These are phyloP conservation scores for Geotrichum histeridarum DNA, from an alignment of 1,139 yeast species.

Conservation along the genomic window DNA sequence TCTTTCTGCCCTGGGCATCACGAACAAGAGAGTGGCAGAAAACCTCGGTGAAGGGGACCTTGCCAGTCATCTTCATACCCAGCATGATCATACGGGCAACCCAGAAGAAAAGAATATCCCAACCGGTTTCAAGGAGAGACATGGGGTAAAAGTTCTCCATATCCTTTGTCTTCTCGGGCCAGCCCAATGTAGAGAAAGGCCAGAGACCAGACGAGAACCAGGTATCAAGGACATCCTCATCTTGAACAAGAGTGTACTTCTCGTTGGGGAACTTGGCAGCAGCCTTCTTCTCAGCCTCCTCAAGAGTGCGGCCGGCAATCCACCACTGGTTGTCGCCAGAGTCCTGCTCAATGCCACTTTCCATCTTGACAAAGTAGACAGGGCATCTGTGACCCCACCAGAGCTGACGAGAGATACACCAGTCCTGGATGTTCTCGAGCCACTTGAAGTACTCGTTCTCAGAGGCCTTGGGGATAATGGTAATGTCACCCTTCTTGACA, in stretches of 20 bases:
- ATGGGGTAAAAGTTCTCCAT: conserved; percentile 78
- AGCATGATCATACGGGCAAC: conserved; percentile 93
- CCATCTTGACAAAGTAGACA: conserved; percentile 73
- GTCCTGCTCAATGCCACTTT: conserved; percentile 37
- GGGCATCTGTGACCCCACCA: conserved; percentile 99
- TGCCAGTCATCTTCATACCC: conserved; percentile 84
- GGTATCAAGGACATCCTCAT: conserved; percentile 96
- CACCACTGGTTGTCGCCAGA: conserved; percentile 72
- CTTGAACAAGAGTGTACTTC: conserved; percentile 78
- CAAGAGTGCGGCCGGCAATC: conserved; percentile 82
- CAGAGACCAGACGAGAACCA: conserved; percentile 98
- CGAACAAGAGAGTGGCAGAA: conserved; percentile 98
- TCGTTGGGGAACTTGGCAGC: conserved; percentile 61
- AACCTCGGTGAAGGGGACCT: conserved; percentile 90
- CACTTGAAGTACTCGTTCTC: conserved; percentile 93
- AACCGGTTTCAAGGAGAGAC: conserved; percentile 94
- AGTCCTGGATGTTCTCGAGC: conserved; percentile 95
- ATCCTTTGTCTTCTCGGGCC: conserved; percentile 80
- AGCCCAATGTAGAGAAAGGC: conserved; percentile 95
- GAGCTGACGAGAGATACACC: conserved; percentile 98
- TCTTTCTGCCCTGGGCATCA: conserved; percentile 98
- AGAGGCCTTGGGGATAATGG: conserved; percentile 80
- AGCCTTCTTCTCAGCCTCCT: conserved; percentile 84
- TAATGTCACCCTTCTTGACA: conserved; percentile 74
- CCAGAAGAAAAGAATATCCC: conserved; percentile 99